These are phyloP conservation scores for Lepiota subincarnata DNA, from an alignment of 768 basidiomycete genomes.

Conservation along the genomic window DNA sequence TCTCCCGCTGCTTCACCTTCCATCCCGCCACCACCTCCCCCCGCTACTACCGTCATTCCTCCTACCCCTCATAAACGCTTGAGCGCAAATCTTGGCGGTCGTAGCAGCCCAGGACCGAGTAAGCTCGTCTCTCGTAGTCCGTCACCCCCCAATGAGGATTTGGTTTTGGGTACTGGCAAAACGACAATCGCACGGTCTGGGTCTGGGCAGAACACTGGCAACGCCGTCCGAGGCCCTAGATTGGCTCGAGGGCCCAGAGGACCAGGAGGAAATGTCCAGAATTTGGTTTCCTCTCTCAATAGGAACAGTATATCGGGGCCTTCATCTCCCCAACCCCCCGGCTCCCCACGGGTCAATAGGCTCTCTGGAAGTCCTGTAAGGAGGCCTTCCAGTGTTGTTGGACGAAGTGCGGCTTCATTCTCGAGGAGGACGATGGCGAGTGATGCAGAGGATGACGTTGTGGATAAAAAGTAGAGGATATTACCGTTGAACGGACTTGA, in stretches of 20 bases:
- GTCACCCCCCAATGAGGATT: conserved; percentile 24
- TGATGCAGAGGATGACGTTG: conserved; percentile 75
- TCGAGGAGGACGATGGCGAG: conserved; percentile 79
- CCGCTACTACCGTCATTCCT: conserved; percentile 45
- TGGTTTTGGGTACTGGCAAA: conserved; percentile 32
- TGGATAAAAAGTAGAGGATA: conserved; percentile 32
- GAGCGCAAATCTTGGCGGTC: conserved; percentile 31
- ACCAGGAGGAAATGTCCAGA: conserved; percentile 46
- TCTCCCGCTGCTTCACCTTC: conserved; percentile 5
- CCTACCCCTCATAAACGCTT: conserved; percentile 48
- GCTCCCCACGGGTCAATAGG: conserved; percentile 39
- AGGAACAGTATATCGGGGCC: conserved; percentile 37
- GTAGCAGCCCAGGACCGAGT: conserved; percentile 30
- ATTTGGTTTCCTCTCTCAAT: conserved; percentile 55
- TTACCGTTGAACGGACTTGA: background rate
- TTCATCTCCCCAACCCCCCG: conserved; percentile 26
- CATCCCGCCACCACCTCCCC: conserved; percentile 25
- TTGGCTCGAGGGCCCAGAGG: conserved; percentile 48
- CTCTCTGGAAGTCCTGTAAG: conserved; percentile 43
- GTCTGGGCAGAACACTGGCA: conserved; percentile 29
- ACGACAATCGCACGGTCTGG: conserved; percentile 43
- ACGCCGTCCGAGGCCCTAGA: conserved; percentile 24
- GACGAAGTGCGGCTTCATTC: conserved; percentile 44
- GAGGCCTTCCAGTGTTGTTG: conserved; percentile 43
- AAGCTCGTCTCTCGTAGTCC: conserved; percentile 38